A percentile compares a stretch with the other conserved stretches of the same genome.
Conservation (phyloP, 1,284 basidiomycete species). For the Trichosporon sp. region DNA sequence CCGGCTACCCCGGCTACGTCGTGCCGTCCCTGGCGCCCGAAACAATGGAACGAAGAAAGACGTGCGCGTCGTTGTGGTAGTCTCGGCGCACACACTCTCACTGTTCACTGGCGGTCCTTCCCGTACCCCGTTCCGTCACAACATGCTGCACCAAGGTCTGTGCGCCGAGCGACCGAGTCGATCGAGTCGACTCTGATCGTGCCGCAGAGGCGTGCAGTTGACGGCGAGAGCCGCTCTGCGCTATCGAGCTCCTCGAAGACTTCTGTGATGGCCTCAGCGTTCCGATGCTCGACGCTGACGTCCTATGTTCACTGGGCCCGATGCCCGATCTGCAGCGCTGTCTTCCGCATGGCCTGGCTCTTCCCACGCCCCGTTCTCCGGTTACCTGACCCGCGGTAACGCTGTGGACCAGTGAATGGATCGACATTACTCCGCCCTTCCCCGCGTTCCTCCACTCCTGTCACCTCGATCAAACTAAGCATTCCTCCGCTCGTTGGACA, state of each 20-base stretch:
- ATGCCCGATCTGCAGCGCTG: neutral
- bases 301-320: neutral
- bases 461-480: neutral
- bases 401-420: neutral
- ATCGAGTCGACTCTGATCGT: neutral
- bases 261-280: neutral
- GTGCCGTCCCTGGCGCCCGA: neutral
- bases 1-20: neutral
- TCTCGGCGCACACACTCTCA: neutral
- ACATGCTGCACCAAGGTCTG: neutral
- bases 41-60: neutral
- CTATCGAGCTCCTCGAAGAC: neutral
- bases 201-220: neutral
- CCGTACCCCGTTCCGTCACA: neutral
- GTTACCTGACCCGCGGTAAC: neutral
- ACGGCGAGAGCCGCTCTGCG: neutral
- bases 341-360: neutral
- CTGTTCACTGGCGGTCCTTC: neutral
- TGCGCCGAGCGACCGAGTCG: neutral
- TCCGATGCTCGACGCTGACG: neutral
- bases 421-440: conserved; percentile 8
- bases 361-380: neutral
- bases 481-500: neutral
- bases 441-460: neutral
- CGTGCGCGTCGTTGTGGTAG: neutral